Percentiles rank a stretch among this genome's conserved stretches.
phyloP scores from a whole-genome alignment of 2,329 filamentous ascomycete species.

The Tolypocladium ophioglossoides region DNA sequence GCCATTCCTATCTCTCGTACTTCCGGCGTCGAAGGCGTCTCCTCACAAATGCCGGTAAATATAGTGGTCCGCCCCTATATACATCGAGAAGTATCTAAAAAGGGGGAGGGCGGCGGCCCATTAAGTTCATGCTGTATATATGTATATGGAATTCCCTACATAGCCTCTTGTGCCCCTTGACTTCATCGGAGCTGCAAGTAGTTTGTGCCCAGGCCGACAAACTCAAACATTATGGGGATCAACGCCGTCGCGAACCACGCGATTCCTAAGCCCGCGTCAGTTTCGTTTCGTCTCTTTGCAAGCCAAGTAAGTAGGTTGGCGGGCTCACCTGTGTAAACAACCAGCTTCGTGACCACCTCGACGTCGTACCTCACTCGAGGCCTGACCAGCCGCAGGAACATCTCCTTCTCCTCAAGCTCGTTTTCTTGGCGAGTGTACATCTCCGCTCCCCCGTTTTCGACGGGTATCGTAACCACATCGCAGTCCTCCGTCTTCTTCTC shows the following conservation, averaged over 20 bases:
- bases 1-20: neutral
- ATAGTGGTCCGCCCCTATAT: neutral
- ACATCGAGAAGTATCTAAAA: neutral
- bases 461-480: constrained; percentile 27
- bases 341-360: constrained; percentile 94
- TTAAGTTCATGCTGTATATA: too few species aligned
- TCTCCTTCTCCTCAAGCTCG: constrained; percentile 58
- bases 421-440: constrained; percentile 28
- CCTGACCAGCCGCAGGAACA: constrained; percentile 75
- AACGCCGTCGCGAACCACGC: constrained; percentile 68
- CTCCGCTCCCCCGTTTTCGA: constrained; percentile 22
- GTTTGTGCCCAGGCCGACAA: constrained; percentile 39
- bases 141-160: neutral
- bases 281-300: constrained; percentile 4
- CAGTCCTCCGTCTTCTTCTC: constrained; percentile 67
- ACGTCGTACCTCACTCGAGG: constrained; percentile 92
- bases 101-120: neutral
- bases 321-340: constrained; percentile 77
- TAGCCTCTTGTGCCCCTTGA: neutral
- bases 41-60: neutral
- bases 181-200: constrained; percentile 17
- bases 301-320: neutral
- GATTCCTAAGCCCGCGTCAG: constrained; percentile 47
- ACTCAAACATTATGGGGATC: constrained; percentile 63
- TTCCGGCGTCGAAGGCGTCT: neutral